Percentiles rank a stretch among this genome's conserved stretches.
Evolutionary conservation across 176 grass and related monocot species (phyloP).

Genomic region (Triticum aestivum): DNA sequence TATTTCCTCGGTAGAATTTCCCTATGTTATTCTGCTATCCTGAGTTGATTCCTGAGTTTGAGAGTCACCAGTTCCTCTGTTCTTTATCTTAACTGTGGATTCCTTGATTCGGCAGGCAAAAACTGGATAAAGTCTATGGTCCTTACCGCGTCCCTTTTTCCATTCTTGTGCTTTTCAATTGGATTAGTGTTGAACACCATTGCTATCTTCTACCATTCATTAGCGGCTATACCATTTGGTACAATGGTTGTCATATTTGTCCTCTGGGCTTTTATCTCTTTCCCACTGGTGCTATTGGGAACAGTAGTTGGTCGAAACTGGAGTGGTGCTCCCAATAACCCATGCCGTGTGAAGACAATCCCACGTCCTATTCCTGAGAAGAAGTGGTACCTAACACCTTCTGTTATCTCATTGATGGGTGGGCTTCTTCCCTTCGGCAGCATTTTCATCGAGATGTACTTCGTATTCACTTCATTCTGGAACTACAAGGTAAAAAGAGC

Average conservation of each 20-base stretch:
- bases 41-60: conserved; percentile 17
- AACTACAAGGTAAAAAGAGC: conserved; percentile 88
- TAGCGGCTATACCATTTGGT: conserved; percentile 96
- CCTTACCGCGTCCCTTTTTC: conserved; percentile 88
- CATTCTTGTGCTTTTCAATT: conserved; percentile 94
- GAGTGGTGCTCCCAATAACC: conserved; percentile 97
- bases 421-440: conserved; percentile 96
- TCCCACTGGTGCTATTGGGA: conserved; percentile 84
- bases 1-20: not conserved
- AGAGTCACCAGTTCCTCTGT: not conserved
- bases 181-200: conserved; percentile 89
- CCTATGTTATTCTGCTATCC: not conserved
- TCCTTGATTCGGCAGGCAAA: conserved; percentile 76
- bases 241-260: conserved; percentile 96
- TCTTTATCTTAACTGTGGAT: conserved; percentile 19
- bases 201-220: conserved; percentile 95
- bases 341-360: conserved; percentile 96
- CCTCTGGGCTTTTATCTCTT: conserved; percentile 98
- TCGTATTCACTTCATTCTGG: conserved; percentile 99
- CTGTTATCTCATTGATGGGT: conserved; percentile 87
- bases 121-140: conserved; percentile 98
- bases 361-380: conserved; percentile 95
- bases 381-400: conserved; percentile 97
- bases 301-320: conserved; percentile 96
- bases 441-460: conserved; percentile 99